These are phyloP conservation scores for Punica granatum DNA, from an alignment of 345 rosid species.

Conservation along the genomic window DNA sequence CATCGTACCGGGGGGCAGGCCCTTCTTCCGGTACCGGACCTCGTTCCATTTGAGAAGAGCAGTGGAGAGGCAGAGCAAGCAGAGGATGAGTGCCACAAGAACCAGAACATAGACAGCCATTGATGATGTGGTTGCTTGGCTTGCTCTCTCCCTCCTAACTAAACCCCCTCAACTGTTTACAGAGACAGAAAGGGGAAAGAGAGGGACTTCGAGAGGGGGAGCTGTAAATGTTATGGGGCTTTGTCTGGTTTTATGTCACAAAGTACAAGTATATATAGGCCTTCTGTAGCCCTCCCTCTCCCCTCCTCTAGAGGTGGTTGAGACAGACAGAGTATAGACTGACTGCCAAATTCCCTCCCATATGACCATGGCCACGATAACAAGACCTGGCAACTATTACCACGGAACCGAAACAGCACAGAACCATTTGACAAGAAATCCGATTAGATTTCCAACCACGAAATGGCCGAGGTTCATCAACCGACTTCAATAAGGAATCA, in stretches of 20 bases:
- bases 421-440: background rate
- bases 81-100: slow-evolving; percentile 21
- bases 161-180: background rate
- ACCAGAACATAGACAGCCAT: slow-evolving; percentile 63
- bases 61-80: slow-evolving; percentile 51
- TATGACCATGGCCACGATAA: background rate
- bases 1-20: slow-evolving; percentile 96
- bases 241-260: slow-evolving; percentile 11
- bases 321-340: background rate
- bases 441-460: too few relatives aligned
- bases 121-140: slow-evolving; percentile 9
- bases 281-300: background rate
- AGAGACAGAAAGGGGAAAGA: slow-evolving; percentile 3
- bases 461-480: too few relatives aligned
- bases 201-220: slow-evolving; percentile 3
- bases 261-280: slow-evolving; percentile 10
- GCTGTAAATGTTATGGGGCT: slow-evolving; percentile 13
- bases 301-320: slow-evolving; percentile 5
- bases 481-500: too few relatives aligned
- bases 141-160: slow-evolving; percentile 5
- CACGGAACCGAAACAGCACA: background rate
- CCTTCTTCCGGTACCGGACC: slow-evolving; percentile 59
- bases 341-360: background rate
- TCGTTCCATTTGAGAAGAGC: slow-evolving; percentile 78
- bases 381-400: background rate